Conservation (phyloP, 306 rosid genomes). For the Macrotyloma uniflorum region DNA sequence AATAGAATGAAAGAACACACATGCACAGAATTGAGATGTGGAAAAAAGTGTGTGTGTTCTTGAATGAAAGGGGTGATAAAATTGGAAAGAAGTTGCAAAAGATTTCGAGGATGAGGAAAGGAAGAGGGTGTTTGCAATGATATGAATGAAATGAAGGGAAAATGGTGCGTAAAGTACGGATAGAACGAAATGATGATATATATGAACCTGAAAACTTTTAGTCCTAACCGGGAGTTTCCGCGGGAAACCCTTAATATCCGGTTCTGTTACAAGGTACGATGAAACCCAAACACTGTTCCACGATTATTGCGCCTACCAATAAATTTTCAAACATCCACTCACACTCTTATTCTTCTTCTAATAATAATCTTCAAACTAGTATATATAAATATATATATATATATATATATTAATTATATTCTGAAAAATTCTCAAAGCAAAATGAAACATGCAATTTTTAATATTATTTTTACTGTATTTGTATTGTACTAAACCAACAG, state of each 20-base stretch:
- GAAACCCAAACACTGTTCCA: constrained; percentile 8
- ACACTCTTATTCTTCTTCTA: neutral
- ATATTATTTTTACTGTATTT: too few species aligned
- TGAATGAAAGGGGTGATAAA: neutral
- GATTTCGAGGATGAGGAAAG: neutral
- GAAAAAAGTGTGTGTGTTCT: neutral
- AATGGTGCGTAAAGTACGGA: constrained; percentile 44
- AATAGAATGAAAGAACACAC: constrained; percentile 18
- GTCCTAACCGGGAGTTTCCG: constrained; percentile 50
- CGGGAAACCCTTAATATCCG: constrained; percentile 64
- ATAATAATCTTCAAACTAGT: too few species aligned
- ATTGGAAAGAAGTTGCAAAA: neutral
- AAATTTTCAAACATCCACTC: neutral
- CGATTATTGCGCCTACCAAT: constrained; percentile 42
- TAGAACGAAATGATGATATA: neutral
- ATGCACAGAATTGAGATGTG: neutral
- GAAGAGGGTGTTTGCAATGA: too few species aligned
- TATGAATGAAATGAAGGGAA: constrained; percentile 46
- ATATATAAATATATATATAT: too few species aligned
- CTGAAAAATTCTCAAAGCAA: too few species aligned
- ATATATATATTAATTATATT: too few species aligned
- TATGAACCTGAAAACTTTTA: neutral
- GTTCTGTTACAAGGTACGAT: constrained; percentile 30
- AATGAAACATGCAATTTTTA: too few species aligned
- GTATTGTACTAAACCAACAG: too few species aligned